Conservation (phyloP, 345 rosid genomes). For the Eucalyptus marginata region DNA sequence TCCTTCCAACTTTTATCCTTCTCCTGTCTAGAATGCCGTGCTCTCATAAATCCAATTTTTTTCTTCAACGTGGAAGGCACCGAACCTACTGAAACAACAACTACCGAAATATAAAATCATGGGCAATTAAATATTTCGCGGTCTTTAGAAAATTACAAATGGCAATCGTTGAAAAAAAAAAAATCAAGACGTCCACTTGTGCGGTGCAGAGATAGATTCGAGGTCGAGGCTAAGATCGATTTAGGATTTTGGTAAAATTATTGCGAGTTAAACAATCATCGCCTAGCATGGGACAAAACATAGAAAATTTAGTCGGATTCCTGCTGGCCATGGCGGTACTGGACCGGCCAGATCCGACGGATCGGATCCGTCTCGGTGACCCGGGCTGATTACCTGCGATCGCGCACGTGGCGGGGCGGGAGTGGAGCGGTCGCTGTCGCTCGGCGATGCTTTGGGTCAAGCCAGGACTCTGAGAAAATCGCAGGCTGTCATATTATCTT, state of each 20-base stretch:
- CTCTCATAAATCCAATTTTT: background rate
- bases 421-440: background rate
- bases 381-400: background rate
- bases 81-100: background rate
- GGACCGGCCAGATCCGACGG: background rate
- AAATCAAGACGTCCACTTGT: background rate
- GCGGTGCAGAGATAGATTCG: background rate
- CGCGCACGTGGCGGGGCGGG: background rate
- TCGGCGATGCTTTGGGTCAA: too few species aligned
- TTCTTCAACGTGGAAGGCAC: background rate
- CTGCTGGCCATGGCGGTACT: background rate
- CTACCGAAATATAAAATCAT: too few species aligned
- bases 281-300: background rate
- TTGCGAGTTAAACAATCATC: background rate
- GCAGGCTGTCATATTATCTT: background rate
- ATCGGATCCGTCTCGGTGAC: background rate
- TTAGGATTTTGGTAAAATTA: background rate
- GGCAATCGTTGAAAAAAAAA: background rate
- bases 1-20: too few species aligned
- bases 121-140: fast-evolving
- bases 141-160: background rate
- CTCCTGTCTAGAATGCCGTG: background rate
- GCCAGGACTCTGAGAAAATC: background rate
- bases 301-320: background rate
- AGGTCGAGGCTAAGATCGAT: background rate